These are phyloP conservation scores for Eucalyptus camaldulensis DNA, from an alignment of 345 rosid genomes.

Conservation along the genomic window DNA sequence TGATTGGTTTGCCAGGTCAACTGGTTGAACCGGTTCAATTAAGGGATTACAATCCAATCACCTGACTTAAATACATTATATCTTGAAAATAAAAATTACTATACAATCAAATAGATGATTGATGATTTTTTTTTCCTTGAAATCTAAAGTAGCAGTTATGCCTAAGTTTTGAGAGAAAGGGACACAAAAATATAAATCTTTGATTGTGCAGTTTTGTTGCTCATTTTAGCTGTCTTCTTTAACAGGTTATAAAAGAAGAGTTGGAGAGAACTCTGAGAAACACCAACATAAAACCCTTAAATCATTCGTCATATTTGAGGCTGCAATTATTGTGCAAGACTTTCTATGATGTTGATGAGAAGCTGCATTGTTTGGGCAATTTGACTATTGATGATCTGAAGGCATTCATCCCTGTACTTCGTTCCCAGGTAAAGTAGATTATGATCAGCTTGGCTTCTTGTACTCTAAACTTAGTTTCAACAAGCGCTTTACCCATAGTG, in stretches of 20 bases:
- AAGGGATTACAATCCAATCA: background rate
- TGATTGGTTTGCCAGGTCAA: background rate
- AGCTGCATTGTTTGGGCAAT: slow-evolving; percentile 44
- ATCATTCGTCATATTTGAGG: slow-evolving; percentile 81
- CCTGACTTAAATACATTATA: background rate
- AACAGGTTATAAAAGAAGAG: slow-evolving; percentile 85
- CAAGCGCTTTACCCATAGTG: background rate
- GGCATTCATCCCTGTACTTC: slow-evolving; percentile 66
- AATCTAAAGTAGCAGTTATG: background rate
- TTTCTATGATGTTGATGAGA: slow-evolving; percentile 85
- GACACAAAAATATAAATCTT: background rate
- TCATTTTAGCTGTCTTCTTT: background rate
- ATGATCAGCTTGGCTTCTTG: background rate
- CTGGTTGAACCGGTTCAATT: background rate
- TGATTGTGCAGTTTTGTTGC: background rate
- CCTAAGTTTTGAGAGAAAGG: background rate
- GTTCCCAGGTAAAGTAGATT: slow-evolving; percentile 59
- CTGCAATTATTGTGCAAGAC: slow-evolving; percentile 73
- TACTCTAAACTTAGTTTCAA: background rate
- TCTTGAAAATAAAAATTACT: background rate
- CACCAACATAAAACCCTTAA: slow-evolving; percentile 80
- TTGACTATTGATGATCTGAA: slow-evolving; percentile 63
- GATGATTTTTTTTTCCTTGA: background rate
- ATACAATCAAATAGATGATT: background rate
- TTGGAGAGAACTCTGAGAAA: slow-evolving; percentile 71